Conservation (phyloP, 768 basidiomycete species). For the Ramaria rubella region DNA sequence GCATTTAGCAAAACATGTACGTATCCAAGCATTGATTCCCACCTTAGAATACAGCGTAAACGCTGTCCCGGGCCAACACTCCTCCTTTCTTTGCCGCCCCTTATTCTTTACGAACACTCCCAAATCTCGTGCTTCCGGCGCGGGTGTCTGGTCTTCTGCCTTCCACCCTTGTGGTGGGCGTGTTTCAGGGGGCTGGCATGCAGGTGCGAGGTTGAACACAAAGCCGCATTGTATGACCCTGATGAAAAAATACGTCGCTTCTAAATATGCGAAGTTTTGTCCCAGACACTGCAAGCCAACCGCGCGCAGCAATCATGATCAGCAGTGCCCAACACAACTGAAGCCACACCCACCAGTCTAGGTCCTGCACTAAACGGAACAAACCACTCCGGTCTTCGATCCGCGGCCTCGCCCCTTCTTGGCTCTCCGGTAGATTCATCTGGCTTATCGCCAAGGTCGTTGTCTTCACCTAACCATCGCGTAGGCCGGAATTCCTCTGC, state of each 20-base stretch:
- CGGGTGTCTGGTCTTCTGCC: no score
- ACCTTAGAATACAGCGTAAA: no score
- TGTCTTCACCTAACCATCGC: no score
- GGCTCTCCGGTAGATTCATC: neutral
- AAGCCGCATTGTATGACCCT: slow-evolving; percentile 60
- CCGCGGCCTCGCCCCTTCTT: no score
- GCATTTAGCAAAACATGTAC: no score
- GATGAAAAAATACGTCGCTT: slow-evolving; percentile 65
- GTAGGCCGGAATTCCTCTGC: slow-evolving; percentile 24
- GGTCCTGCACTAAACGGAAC: slow-evolving; percentile 72
- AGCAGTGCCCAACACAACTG: slow-evolving; percentile 6
- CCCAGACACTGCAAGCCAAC: slow-evolving; percentile 49
- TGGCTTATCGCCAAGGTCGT: no score
- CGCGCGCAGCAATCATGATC: slow-evolving; percentile 8
- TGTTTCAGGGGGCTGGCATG: slow-evolving; percentile 56
- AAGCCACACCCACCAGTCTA: slow-evolving; percentile 39
- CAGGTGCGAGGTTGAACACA: slow-evolving; percentile 49
- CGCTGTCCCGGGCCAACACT: no score
- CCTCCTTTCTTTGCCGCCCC: no score
- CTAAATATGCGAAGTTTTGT: slow-evolving; percentile 71
- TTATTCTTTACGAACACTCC: no score
- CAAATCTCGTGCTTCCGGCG: no score
- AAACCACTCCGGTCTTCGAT: slow-evolving; percentile 68
- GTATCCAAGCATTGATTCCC: no score
- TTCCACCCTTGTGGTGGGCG: slow-evolving; percentile 58